Evolutionary conservation across 2,329 filamentous ascomycete genomes (phyloP).

Genomic region (Scedosporium aurantiacum): DNA sequence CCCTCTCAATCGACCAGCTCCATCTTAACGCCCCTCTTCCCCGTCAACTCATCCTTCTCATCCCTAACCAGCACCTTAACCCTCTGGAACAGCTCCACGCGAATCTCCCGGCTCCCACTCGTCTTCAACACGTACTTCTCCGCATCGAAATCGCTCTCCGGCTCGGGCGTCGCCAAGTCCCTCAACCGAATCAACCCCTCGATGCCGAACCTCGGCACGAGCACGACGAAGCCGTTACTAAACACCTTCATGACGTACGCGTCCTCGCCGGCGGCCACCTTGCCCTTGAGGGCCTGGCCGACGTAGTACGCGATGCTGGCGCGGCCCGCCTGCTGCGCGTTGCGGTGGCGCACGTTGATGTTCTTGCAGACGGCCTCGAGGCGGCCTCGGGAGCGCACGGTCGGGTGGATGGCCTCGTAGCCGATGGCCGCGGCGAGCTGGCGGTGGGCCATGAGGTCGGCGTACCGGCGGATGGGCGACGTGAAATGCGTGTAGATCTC

Average conservation of each 20-base stretch:
- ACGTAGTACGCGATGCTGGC: conserved; percentile 97
- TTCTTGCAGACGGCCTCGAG: conserved; percentile 95
- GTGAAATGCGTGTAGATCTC: conserved; percentile 99
- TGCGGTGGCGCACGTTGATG: conserved; percentile 94
- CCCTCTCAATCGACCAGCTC: conserved; percentile 37
- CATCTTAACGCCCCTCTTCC: conserved; percentile 83
- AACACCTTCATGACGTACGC: conserved; percentile 97
- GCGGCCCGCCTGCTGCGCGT: conserved; percentile 88
- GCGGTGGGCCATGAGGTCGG: conserved; percentile 87
- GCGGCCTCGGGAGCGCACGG: conserved; percentile 68
- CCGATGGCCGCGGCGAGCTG: conserved; percentile 93
- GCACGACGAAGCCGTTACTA: conserved; percentile 92
- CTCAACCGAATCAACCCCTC: conserved; percentile 80
- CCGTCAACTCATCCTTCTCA: conserved; percentile 88
- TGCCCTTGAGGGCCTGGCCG: conserved; percentile 81
- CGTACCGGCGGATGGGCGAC: conserved; percentile 90
- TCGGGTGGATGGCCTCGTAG: conserved; percentile 77
- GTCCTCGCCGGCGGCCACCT: conserved; percentile 66
- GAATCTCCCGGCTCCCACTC: conserved; percentile 41
- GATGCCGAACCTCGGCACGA: conserved; percentile 91
- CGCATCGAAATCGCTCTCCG: conserved; percentile 71
- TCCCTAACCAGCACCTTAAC: conserved; percentile 82
- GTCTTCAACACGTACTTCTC: conserved; percentile 71
- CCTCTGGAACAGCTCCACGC: conserved; percentile 82
- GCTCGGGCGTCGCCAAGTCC: conserved; percentile 68